These are phyloP conservation scores for Ogataea zsoltii DNA, from an alignment of 805 yeast genomes.

Conservation along the genomic window DNA sequence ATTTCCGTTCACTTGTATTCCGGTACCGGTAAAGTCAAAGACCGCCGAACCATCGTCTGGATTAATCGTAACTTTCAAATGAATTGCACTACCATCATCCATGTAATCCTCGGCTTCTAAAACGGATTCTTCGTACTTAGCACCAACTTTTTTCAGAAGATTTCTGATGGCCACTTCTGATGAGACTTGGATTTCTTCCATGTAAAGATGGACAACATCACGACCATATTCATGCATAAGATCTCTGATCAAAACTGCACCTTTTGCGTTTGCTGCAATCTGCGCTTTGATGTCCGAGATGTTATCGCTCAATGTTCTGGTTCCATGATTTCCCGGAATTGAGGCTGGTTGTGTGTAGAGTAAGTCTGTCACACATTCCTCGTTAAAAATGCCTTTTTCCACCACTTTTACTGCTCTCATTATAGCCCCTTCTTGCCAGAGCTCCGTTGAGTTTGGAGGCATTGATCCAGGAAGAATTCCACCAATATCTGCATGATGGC, in stretches of 20 bases:
- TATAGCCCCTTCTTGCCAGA: constrained; percentile 58
- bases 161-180: constrained; percentile 68
- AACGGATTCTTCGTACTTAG: constrained; percentile 36
- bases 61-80: constrained; percentile 50
- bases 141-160: constrained; percentile 45
- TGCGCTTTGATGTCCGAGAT: constrained; percentile 51
- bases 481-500: constrained; percentile 66
- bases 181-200: constrained; percentile 77
- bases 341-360: constrained; percentile 47
- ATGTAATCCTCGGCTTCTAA: constrained; percentile 62
- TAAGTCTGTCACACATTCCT: constrained; percentile 45
- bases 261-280: constrained; percentile 52
- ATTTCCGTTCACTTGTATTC: constrained; percentile 81
- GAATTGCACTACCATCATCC: constrained; percentile 78
- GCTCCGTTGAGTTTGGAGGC: constrained; percentile 54
- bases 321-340: constrained; percentile 55
- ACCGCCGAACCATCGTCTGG: constrained; percentile 51
- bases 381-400: constrained; percentile 51
- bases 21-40: constrained; percentile 85
- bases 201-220: constrained; percentile 66
- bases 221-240: constrained; percentile 48
- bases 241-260: constrained; percentile 45
- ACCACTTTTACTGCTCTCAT: constrained; percentile 55
- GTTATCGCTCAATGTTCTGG: constrained; percentile 54
- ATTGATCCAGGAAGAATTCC: constrained; percentile 58